phyloP scores from a whole-genome alignment of 345 rosid genomes.

The Mallotus nudiflorus region DNA sequence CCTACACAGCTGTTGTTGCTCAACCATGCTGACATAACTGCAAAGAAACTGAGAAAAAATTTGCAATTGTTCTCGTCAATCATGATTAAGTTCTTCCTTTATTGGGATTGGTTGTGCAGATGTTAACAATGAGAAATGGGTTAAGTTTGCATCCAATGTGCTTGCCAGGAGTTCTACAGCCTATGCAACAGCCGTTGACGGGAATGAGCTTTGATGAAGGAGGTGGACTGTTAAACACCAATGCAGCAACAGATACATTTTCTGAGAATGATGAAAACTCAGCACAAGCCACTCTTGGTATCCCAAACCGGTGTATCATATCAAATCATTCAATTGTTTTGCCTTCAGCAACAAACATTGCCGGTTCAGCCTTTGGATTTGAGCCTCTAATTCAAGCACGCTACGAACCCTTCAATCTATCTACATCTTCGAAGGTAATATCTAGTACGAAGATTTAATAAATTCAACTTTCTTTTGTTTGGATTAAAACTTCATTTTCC shows the following conservation, averaged over 20 bases:
- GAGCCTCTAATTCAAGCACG: constrained; percentile 37
- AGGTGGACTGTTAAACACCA: constrained; percentile 32
- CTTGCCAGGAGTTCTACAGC: constrained; percentile 49
- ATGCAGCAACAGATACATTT: constrained; percentile 30
- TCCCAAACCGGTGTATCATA: constrained; percentile 30
- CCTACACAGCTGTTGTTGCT: background rate
- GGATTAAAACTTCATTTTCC: constrained; percentile 12
- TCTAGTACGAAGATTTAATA: constrained; percentile 2
- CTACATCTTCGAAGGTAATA: constrained; percentile 47
- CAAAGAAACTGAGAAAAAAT: background rate
- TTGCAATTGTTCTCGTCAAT: background rate
- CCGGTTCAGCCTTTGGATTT: constrained; percentile 39
- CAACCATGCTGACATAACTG: background rate
- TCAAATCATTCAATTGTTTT: constrained; percentile 33
- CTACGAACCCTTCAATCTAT: constrained; percentile 35
- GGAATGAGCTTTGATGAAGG: constrained; percentile 45
- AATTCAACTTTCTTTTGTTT: constrained; percentile 5
- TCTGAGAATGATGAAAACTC: constrained; percentile 40
- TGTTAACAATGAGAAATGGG: constrained; percentile 63
- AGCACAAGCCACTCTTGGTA: constrained; percentile 23
- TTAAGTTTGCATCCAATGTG: constrained; percentile 51
- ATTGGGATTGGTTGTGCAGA: constrained; percentile 38
- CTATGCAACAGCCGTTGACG: constrained; percentile 38
- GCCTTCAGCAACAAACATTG: constrained; percentile 29
- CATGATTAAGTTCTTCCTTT: too few relatives aligned